These are phyloP conservation scores for Cladosporium sp. DNA, from an alignment of 2,329 filamentous ascomycete species.

Conservation along the genomic window DNA sequence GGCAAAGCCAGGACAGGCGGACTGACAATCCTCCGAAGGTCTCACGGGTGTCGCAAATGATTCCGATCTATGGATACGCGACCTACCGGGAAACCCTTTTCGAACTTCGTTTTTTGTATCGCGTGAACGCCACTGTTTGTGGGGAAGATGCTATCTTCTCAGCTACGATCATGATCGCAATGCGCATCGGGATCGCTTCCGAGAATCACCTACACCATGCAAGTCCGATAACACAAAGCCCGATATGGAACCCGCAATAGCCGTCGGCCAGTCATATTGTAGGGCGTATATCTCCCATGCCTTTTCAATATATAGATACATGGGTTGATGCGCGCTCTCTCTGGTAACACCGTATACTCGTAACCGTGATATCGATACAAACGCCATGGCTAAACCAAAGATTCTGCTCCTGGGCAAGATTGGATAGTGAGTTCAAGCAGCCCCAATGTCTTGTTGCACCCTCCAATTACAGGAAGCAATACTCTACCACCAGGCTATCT, in stretches of 20 bases:
- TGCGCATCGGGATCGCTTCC: neutral
- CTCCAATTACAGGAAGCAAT: neutral
- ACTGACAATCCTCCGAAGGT: too few relatives aligned
- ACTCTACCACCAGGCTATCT: too few relatives aligned
- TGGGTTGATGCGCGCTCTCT: too few relatives aligned
- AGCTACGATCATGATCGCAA: too few relatives aligned
- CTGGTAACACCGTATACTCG: neutral
- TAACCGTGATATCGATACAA: neutral
- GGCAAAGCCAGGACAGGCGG: too few relatives aligned
- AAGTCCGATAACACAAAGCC: neutral
- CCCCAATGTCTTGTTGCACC: slow-evolving; percentile 2
- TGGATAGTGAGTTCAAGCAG: slow-evolving; percentile 47
- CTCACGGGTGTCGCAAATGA: too few relatives aligned
- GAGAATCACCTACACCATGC: neutral
- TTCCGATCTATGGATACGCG: too few relatives aligned
- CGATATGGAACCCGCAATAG: slow-evolving; percentile 9
- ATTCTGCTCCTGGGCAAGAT: slow-evolving; percentile 61
- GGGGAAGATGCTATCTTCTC: too few relatives aligned
- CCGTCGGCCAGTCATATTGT: slow-evolving; percentile 5
- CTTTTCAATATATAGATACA: neutral
- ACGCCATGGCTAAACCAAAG: slow-evolving; percentile 48
- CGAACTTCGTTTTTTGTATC: too few relatives aligned
- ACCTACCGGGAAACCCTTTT: too few relatives aligned
- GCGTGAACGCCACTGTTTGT: too few relatives aligned
- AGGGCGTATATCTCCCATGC: neutral